Evolutionary conservation across 2,329 filamentous ascomycete species (phyloP), one percentile per base, ranked within the genome.

Genomic region (Dothideomycetidae sp.): DNA sequence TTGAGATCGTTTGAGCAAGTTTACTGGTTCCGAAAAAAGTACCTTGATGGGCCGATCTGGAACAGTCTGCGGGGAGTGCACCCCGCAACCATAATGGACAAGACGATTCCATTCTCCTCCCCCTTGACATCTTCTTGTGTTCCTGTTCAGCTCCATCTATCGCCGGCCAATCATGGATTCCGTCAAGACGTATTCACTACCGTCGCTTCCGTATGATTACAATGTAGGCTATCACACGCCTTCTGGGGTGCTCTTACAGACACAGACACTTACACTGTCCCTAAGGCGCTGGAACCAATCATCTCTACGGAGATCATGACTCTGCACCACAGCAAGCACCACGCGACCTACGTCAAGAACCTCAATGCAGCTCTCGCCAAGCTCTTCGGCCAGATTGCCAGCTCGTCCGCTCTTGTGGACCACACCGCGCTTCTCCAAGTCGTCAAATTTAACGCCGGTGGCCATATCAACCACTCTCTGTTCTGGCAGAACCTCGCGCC

Each of bases 391-490:
- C 21, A 26, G 21, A 26, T 26, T n/a, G 66, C 70, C 10, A 76
- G 81, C 45, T 61, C 66, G 36, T 11, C 45, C 47, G 30, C 32
- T 14, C 61, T 70, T 2, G 62, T 71, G 3, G 61, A 67, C 3
- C 76, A 83, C 48, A 71, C 84, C 39, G 62, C 70, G 12, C 68
- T 83, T n/a, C 76, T 80, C 49, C 63, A 68, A 12, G 71, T 71
- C 44, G 75, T 93, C 63, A 81, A 79, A 52, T 93, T 93, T 70
- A 83, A 93, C 57, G 85, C 80, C 33, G 86, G 86, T 30, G 86
- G 86, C 5, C 85, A 93, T 66, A 78, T 92, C 61, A 94, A 94
- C 65, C 86, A 93, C 67, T 77, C 75, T 0, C 73, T 93, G 23
- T 93, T 93, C 68, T 94, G 85, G 85, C 75, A 81, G 61, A 86